These are phyloP conservation scores for Salix koriyanagi DNA, from an alignment of 345 rosid species.

Conservation along the genomic window DNA sequence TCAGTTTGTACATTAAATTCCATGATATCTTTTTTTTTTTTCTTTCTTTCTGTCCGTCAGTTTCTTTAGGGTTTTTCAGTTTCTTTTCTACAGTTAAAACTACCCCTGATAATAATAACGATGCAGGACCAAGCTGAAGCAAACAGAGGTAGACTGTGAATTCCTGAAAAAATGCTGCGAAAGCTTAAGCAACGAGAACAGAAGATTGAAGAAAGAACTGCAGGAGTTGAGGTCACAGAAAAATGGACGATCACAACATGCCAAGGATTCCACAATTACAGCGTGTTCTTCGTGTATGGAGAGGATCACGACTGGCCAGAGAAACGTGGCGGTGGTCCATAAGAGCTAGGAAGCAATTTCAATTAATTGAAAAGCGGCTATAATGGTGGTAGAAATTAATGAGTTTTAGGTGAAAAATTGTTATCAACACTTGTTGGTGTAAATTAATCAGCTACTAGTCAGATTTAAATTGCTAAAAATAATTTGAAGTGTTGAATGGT, in stretches of 20 bases:
- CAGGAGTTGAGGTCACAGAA: constrained; percentile 29
- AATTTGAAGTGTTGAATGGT: neutral
- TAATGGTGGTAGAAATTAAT: neutral
- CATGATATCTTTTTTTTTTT: neutral
- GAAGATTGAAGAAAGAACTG: constrained; percentile 40
- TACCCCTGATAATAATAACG: neutral
- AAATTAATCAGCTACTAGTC: neutral
- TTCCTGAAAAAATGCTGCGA: constrained; percentile 42
- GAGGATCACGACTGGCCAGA: neutral
- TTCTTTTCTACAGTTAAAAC: neutral
- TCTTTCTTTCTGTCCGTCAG: neutral
- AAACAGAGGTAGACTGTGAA: constrained; percentile 44
- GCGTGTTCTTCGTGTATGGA: constrained; percentile 5
- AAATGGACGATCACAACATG: neutral
- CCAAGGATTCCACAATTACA: neutral
- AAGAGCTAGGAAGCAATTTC: neutral
- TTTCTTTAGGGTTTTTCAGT: neutral
- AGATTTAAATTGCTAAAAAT: neutral
- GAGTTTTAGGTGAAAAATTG: neutral
- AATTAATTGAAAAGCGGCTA: neutral
- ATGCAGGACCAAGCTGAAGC: constrained; percentile 51
- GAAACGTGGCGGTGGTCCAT: neutral
- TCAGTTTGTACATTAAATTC: neutral
- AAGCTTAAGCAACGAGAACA: constrained; percentile 36
- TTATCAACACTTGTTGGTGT: neutral